phyloP scores from a whole-genome alignment of 768 basidiomycete genomes.

The Panaeolus papilionaceus region DNA sequence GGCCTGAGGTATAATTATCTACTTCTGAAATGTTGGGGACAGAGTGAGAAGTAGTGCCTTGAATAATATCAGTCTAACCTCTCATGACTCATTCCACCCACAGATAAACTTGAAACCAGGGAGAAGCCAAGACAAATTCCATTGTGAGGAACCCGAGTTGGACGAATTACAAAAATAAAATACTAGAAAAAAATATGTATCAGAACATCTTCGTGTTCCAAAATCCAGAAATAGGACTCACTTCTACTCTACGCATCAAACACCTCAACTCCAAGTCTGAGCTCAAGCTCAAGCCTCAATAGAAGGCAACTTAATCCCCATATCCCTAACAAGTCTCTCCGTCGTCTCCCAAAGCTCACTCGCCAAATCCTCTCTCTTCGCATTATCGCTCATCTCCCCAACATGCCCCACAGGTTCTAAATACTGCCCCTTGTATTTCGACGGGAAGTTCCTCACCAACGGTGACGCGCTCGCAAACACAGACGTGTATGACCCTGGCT shows the following conservation, averaged over 20 bases:
- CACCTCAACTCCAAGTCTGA: neutral
- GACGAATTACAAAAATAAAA: neutral
- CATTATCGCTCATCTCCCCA: conserved; percentile 37
- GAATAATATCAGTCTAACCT: neutral
- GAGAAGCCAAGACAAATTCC: neutral
- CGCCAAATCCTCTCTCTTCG: conserved; percentile 40
- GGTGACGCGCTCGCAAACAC: conserved; percentile 48
- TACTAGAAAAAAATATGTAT: neutral
- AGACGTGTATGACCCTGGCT: conserved; percentile 42
- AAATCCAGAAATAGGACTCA: neutral
- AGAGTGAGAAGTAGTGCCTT: neutral
- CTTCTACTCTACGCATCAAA: too few species aligned
- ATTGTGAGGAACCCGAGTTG: neutral
- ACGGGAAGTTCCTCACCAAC: conserved; percentile 36
- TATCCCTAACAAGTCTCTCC: conserved; percentile 26
- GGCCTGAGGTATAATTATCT: neutral
- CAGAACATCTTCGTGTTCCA: neutral
- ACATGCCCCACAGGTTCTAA: conserved; percentile 42
- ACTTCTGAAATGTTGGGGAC: too few species aligned
- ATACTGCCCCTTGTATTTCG: conserved; percentile 45
- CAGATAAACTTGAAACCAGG: neutral
- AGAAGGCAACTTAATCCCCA: neutral
- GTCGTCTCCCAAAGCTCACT: conserved; percentile 46
- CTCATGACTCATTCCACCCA: neutral
- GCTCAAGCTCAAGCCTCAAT: neutral